A percentile compares a stretch with the other conserved stretches of the same genome.
phyloP scores from a whole-genome alignment of 106 monocot species.

The Acanthochlamys bracteata region DNA sequence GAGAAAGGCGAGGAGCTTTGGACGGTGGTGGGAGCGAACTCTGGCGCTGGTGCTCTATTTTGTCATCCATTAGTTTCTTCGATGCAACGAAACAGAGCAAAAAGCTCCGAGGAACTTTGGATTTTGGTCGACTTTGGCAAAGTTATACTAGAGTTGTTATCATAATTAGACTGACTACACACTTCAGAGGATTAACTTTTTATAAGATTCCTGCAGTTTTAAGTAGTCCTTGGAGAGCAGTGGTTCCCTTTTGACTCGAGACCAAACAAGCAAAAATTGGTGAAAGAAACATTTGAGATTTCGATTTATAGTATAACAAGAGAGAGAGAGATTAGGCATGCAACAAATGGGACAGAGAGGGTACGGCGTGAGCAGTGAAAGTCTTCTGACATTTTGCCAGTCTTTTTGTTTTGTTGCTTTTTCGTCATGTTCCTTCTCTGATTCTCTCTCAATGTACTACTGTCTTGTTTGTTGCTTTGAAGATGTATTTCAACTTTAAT shows the following conservation, averaged over 20 bases:
- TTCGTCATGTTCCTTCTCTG: not conserved
- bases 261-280: no score
- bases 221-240: no score
- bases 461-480: no score
- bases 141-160: no score
- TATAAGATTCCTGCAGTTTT: not conserved
- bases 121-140: not conserved
- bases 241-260: no score
- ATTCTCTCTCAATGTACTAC: not conserved
- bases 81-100: not conserved
- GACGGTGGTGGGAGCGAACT: conserved; percentile 7
- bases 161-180: no score
- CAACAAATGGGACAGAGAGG: not conserved
- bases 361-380: conserved; percentile 4
- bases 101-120: not conserved
- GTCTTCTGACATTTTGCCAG: conserved; percentile 15
- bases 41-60: not conserved
- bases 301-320: not conserved
- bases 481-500: no score
- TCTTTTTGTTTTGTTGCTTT: conserved; percentile 1
- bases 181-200: no score
- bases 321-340: not conserved
- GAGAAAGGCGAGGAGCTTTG: conserved; percentile 13
- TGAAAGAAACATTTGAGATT: not conserved
- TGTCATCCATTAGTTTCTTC: not conserved